These are phyloP conservation scores for Marchantia paleacea DNA, from an alignment of 225 moss, liverwort and hornwort genomes.

Conservation along the genomic window DNA sequence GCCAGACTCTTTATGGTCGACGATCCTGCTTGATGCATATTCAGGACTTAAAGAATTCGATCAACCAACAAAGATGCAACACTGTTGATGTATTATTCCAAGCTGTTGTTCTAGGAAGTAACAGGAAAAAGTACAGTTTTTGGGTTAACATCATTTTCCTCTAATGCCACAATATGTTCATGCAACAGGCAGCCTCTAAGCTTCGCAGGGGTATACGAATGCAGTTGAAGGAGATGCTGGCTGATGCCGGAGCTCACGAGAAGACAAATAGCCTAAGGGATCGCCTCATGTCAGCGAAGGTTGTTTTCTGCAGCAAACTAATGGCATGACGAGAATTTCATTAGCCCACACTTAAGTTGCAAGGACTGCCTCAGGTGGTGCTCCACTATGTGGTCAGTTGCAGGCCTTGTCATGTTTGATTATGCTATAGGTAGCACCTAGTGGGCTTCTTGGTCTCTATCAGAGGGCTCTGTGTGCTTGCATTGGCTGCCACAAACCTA, in stretches of 20 bases:
- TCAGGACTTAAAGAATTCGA: no score
- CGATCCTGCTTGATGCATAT: no score
- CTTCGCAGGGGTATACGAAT: constrained; percentile 65
- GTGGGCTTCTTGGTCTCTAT: not conserved
- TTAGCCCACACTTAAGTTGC: constrained; percentile 24
- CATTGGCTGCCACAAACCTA: not conserved
- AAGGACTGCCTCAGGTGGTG: constrained; percentile 18
- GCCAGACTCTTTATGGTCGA: no score
- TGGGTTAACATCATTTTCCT: no score
- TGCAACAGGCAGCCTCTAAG: constrained; percentile 57
- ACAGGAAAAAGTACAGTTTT: no score
- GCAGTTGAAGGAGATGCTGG: constrained; percentile 70
- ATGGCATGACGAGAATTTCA: constrained; percentile 15
- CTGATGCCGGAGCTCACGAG: constrained; percentile 35
- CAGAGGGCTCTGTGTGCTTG: not conserved
- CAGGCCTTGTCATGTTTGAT: constrained; percentile 15
- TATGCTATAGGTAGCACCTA: not conserved
- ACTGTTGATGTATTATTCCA: no score
- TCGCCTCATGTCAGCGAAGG: constrained; percentile 32
- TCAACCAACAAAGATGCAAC: no score
- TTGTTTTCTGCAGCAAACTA: constrained; percentile 26
- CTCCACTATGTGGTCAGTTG: constrained; percentile 25
- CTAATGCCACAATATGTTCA: not conserved
- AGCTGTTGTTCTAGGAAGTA: no score
- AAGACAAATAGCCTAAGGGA: not conserved